Evolutionary conservation across 345 rosid species (phyloP), one percentile per base, ranked within the genome.

Genomic region (Punica granatum): DNA sequence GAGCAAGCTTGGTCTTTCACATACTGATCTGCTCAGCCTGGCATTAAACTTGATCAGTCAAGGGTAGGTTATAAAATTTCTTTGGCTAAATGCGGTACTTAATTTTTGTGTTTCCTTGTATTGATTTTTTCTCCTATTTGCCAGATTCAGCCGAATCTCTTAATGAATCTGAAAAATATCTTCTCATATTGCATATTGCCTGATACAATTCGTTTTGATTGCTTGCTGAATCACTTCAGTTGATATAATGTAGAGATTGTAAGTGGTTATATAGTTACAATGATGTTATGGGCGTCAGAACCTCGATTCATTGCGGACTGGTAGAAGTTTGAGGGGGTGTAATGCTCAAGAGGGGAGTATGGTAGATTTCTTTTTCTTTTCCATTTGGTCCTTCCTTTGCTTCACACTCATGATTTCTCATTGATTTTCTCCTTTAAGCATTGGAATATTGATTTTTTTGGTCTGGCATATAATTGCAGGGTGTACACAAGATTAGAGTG

Each of bases 391-490:
- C 8, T 49, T 10, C 39, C 67, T 70, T 65, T 43, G 70, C 58
- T 43, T 63, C 71, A 72, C 65, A 48, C 65, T 70, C 37, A 12
- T 63, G 62, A 72, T 71, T 68, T 74, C 72, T 70, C 53, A 75
- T 78, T 76, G 75, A 73, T 80, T 74, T 74, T 63, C 71, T 64
- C 70, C 42, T 71, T 64, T 44, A 51, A 60, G 69, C 56, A 65
- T 32, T 74, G 77, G 79, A 60, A 73, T 80, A 81, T 83, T 88
- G 88, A 84, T 88, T 67, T 49, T 73, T 84, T 88, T 86, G 92
- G 92, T 79, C 78, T 86, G 91, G 59, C 84, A 80, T 77, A 82
- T 72, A 83, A 86, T 86, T 88, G 90, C 92, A 84, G 95, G 89
- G 79, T 76, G 65, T 78, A 65, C 77, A 76, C 89, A 82, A 82